These are phyloP conservation scores for Colletotrichum incanum DNA, from an alignment of 2,329 filamentous ascomycete genomes.

Conservation along the genomic window DNA sequence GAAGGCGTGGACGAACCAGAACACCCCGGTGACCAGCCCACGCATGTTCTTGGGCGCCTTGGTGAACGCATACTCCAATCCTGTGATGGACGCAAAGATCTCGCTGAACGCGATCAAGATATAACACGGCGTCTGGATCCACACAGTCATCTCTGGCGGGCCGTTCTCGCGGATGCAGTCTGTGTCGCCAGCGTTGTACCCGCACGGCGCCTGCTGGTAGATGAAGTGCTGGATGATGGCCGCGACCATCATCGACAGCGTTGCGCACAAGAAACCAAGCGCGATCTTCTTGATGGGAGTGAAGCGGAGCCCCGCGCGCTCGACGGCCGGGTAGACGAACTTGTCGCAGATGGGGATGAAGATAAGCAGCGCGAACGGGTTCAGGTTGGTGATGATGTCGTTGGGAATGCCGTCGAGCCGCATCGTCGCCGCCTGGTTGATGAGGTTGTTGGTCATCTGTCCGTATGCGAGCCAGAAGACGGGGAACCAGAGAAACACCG, in stretches of 20 bases:
- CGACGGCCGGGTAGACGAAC: constrained; percentile 71
- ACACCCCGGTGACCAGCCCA: constrained; percentile 69
- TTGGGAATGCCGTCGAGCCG: constrained; percentile 37
- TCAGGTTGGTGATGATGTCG: constrained; percentile 41
- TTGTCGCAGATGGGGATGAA: constrained; percentile 79
- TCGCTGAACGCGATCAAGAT: constrained; percentile 51
- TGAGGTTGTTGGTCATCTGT: constrained; percentile 39
- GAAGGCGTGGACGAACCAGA: constrained; percentile 72
- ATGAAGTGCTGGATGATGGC: constrained; percentile 61
- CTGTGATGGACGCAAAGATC: constrained; percentile 53
- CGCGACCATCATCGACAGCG: constrained; percentile 52
- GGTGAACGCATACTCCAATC: constrained; percentile 76
- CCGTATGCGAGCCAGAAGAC: constrained; percentile 42
- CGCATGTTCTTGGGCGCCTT: constrained; percentile 78
- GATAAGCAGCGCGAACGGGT: constrained; percentile 76
- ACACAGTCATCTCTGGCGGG: constrained; percentile 67
- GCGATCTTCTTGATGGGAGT: constrained; percentile 76
- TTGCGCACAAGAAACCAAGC: constrained; percentile 47
- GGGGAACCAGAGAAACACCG: constrained; percentile 64
- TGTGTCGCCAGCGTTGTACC: constrained; percentile 58
- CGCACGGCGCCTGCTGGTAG: constrained; percentile 69
- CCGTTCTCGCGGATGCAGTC: constrained; percentile 57
- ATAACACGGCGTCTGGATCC: constrained; percentile 58
- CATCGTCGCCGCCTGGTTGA: constrained; percentile 41
- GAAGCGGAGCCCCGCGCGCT: constrained; percentile 69